phyloP scores from a whole-genome alignment of 2,329 filamentous ascomycete species.

The Fusarium hostae region DNA sequence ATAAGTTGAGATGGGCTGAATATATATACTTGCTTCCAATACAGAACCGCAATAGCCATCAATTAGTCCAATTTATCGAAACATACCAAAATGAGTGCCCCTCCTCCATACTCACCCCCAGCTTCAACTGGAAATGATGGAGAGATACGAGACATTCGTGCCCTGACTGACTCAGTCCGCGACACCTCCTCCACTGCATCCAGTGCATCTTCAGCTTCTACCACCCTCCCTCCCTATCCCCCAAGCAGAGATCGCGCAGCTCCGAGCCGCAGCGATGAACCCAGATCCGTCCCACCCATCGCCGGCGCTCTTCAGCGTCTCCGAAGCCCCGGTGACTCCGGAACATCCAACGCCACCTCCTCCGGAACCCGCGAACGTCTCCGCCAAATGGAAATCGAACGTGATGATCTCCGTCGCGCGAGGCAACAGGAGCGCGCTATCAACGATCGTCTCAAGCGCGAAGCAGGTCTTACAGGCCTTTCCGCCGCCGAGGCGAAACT shows the following conservation, averaged over 20 bases:
- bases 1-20: not conserved
- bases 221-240: conserved; percentile 15
- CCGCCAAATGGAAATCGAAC: conserved; percentile 17
- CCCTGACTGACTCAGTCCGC: not conserved
- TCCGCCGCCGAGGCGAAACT: conserved; percentile 20
- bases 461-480: conserved; percentile 3
- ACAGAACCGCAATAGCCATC: not conserved
- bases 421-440: conserved; percentile 18
- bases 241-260: not conserved
- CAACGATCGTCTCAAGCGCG: conserved; percentile 6
- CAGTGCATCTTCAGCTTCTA: conserved; percentile 1
- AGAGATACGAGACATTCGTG: not conserved
- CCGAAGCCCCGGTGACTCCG: not conserved
- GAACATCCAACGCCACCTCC: conserved; percentile 10
- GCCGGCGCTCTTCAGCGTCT: not conserved
- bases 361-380: conserved; percentile 18
- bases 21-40: conserved; percentile 6
- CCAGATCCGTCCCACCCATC: not conserved
- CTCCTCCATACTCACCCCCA: conserved; percentile 20
- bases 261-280: not conserved
- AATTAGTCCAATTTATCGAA: not conserved
- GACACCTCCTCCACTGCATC: conserved; percentile 2
- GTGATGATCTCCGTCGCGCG: conserved; percentile 13
- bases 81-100: conserved; percentile 4
- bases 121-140: not conserved